Base-by-base conservation (phyloP, 2,329 filamentous ascomycete genomes). In the Penicillium hesseltinei region DNA sequence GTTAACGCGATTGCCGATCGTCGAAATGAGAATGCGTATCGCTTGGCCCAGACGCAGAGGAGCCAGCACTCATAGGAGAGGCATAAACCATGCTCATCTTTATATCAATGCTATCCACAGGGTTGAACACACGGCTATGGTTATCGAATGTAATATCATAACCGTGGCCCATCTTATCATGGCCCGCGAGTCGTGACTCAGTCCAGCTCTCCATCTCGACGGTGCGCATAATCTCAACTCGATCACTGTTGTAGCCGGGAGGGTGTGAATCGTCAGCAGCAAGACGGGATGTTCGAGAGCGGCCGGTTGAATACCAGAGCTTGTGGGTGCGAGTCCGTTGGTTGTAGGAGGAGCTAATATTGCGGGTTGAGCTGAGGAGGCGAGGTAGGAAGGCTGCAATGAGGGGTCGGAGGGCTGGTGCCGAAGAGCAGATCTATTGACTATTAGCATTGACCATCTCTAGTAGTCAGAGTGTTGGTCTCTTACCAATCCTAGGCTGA, bases 121-220 rank as follows among this genome's bases (percentile, higher is more conserved):
- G 56, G 5, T 63, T 64, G 23, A 57, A 44, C 7, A 60, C 51
- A 4, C 60, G 64, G 5, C 51, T 40, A 17, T 58, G 39, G 10
- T n/a, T 51, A 17, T 66, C 60, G 2, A 62, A 58, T 8, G 62
- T 57, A 19, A 69, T 57, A 42, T 62, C 51, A n/a, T 61, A 65
- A 15, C n/a, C 44, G 25, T 61, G 64, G 8, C 56, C 59, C 38
- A 63, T 57, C 10, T 54, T 42, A 1, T 56, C 43, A n/a, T 66
- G 54, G 27, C 54, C 54, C 4, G 55, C 52, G 13, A 54, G 56
- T 31, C 66, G 58, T 4, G 64, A 60, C 46, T 74, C 71, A 11
- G 65, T 63, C 63, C 67, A 73, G 2, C 64, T 72, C 33, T 73
- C 66, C 66, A 75, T 69, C 53, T 75, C 73, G 1, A 75, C 66